Percentiles rank a stretch among this genome's conserved stretches.
Conservation (phyloP, 192 early-diverging fungal genomes). For the Rhizophagus prolifer region DNA sequence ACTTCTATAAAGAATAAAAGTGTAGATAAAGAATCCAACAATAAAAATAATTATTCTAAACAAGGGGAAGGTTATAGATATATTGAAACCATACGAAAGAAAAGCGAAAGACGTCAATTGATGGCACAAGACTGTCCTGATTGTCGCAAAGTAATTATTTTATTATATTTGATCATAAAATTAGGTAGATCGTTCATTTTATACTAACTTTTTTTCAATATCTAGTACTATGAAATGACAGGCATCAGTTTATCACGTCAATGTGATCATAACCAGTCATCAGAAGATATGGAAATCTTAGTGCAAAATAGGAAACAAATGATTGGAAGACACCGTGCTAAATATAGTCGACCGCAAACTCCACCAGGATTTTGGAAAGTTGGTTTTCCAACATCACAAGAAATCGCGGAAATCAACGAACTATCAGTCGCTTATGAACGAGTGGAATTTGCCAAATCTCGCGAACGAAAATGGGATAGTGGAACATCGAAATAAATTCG, state of each 20-base stretch:
- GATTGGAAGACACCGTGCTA: background rate
- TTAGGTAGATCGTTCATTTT: background rate
- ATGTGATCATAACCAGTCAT: background rate
- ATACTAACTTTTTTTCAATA: background rate
- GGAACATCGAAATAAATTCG: background rate
- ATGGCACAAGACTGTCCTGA: conserved; percentile 13
- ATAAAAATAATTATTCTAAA: background rate
- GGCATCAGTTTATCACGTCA: background rate
- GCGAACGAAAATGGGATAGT: conserved; percentile 2
- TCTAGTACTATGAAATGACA: conserved; percentile 18
- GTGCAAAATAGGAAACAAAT: background rate
- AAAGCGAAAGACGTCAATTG: background rate
- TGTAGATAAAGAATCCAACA: background rate
- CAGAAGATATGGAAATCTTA: background rate
- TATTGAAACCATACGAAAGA: background rate
- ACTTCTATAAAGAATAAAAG: background rate
- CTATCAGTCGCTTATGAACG: background rate
- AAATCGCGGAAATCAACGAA: conserved; percentile 9
- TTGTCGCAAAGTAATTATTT: conserved; percentile 5
- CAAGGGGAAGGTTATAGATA: background rate
- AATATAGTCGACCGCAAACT: conserved; percentile 13
- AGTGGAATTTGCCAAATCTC: conserved; percentile 1
- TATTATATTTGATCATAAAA: background rate
- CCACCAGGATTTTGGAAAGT: conserved; percentile 19
- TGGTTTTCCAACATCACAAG: conserved; percentile 5